Base-by-base conservation (phyloP, 768 basidiomycete species). In the Aureoboletus auriporus region DNA sequence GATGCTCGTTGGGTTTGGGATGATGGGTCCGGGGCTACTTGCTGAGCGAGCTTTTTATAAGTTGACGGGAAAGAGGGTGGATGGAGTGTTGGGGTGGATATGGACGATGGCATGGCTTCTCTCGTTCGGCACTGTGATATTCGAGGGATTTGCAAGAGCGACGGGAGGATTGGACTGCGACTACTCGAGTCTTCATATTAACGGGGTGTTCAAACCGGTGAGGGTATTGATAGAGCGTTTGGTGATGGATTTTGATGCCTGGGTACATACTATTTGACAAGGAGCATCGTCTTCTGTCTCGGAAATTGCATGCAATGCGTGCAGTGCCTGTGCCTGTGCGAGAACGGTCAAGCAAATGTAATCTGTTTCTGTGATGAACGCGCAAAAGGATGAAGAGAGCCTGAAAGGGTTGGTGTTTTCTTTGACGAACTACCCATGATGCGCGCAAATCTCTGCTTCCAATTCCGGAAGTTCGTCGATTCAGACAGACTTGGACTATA, bases 1-100 rank as follows among this genome's bases (percentile, higher is more conserved):
- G 26, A 68, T 79, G 37, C 60, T 68, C 0, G 72, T 75, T 1
- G 79, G 76, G 52, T 86, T 84, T 57, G 51, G 82, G 27, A 65
- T 79, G 60, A 80, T 76, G 68, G 82, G 72, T 10, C 50, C 76
- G 0, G 81, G 79, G 2, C 55, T 79, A 13, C 46, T 79, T 2
- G 44, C 76, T 14, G 83, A 85, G 61, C 61, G 39, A n/a, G 49
- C 2, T 14, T 69, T 55, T 44, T 37, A 49, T 30, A 20, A 17
- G 26, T 13, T 55, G n/a, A 68, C 62, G 0, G 65, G 69, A 6
- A 50, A 51, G 49, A 59, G 45, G 20, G 66, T 69, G 5, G 52
- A 54, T 23, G 74, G 20, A 23, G 20, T 23, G 4, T 23, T 23
- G 4, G 71, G 71, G 23, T 63, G 68, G 59, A 13, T 61, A 5